Evolutionary conservation across 129 eudicot species (phyloP).

Genomic region (Lactuca saligna): DNA sequence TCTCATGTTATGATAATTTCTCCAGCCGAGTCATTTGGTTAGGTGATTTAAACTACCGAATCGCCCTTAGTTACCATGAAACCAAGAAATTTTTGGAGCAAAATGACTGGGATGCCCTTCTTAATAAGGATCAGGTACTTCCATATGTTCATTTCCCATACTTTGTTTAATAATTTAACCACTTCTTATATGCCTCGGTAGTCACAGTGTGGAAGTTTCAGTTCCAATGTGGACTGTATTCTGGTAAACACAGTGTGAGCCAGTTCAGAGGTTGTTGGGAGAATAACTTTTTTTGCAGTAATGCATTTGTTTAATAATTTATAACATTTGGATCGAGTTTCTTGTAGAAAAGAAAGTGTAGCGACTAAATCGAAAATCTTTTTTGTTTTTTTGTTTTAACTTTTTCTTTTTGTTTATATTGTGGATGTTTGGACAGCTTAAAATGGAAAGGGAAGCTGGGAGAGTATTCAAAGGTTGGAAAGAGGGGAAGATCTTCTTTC

Average conservation of each 20-base stretch:
- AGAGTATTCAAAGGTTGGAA: conserved; percentile 58
- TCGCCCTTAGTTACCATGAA: conserved; percentile 57
- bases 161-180: neutral
- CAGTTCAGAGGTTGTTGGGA: neutral
- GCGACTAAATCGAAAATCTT: conserved; percentile 3
- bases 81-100: conserved; percentile 53
- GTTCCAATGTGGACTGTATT: no score
- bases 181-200: neutral
- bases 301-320: neutral
- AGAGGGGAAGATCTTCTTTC: conserved; percentile 61
- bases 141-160: neutral
- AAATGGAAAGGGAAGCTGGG: conserved; percentile 62
- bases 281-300: neutral
- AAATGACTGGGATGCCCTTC: conserved; percentile 56
- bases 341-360: neutral
- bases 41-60: conserved; percentile 70
- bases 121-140: conserved; percentile 65
- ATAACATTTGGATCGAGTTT: neutral
- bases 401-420: conserved; percentile 3
- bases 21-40: conserved; percentile 67
- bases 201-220: neutral
- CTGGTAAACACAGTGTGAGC: neutral
- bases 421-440: conserved; percentile 42
- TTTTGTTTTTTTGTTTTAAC: neutral
- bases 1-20: neutral